phyloP scores from a whole-genome alignment of 169 alveolate genomes.

The Plasmodium chabaudi region DNA sequence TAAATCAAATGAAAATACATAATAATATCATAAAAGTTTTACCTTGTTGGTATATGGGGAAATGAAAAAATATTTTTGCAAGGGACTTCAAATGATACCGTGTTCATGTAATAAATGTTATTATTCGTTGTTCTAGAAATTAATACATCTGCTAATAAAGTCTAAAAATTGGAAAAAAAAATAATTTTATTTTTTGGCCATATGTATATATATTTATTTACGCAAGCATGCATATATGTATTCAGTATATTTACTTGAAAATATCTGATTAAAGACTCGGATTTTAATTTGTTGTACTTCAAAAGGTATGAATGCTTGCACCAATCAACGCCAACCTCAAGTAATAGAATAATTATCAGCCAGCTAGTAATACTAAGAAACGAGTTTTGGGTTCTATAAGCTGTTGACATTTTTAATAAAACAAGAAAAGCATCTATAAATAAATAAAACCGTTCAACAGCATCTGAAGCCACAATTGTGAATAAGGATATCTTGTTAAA shows the following conservation, averaged over 20 bases:
- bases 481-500: slow-evolving; percentile 83
- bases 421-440: slow-evolving; percentile 90
- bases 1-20: not conserved
- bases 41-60: slow-evolving; percentile 84
- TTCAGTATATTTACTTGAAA: slow-evolving; percentile 29
- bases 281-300: slow-evolving; percentile 86
- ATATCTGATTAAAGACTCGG: slow-evolving; percentile 82
- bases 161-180: slow-evolving; percentile 10
- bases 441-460: slow-evolving; percentile 91
- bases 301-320: slow-evolving; percentile 88
- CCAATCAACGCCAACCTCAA: slow-evolving; percentile 90
- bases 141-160: slow-evolving; percentile 80
- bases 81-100: slow-evolving; percentile 77
- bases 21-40: not conserved
- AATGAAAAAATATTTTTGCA: slow-evolving; percentile 82
- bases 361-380: slow-evolving; percentile 81
- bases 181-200: not conserved
- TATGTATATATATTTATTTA: not conserved
- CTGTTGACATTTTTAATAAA: slow-evolving; percentile 88
- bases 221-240: not conserved
- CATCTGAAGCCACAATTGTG: slow-evolving; percentile 89
- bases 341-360: slow-evolving; percentile 82
- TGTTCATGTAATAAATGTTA: slow-evolving; percentile 60
- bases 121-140: slow-evolving; percentile 78
- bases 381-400: slow-evolving; percentile 78